Evolutionary conservation across 306 rosid species (phyloP).

Genomic region (Malus orientalis): DNA sequence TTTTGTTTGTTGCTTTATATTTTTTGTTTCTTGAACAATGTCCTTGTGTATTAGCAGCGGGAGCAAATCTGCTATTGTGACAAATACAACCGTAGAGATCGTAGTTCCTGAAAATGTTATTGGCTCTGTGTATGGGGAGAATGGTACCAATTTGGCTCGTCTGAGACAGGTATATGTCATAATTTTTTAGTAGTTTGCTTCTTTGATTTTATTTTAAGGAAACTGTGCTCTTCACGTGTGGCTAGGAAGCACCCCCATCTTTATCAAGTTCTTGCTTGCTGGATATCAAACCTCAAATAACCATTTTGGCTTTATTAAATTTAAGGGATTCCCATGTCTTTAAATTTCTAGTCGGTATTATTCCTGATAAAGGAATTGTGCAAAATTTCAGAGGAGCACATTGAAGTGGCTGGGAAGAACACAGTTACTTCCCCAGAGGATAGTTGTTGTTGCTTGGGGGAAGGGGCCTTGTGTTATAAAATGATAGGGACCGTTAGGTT

Average conservation of each 20-base stretch:
- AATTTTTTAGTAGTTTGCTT: neutral
- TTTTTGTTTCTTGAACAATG: neutral
- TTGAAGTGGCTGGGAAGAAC: neutral
- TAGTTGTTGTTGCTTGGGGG: neutral
- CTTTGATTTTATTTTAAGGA: neutral
- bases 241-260: neutral
- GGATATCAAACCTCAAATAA: neutral
- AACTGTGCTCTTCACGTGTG: neutral
- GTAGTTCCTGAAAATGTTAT: slow-evolving; percentile 83
- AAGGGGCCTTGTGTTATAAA: neutral
- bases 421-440: neutral
- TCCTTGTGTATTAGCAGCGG: slow-evolving; percentile 47
- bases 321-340: neutral
- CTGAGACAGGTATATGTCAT: slow-evolving; percentile 65
- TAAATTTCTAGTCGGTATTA: neutral
- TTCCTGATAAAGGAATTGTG: neutral
- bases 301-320: neutral
- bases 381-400: neutral
- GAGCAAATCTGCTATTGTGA: slow-evolving; percentile 85
- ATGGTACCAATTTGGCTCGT: slow-evolving; percentile 79
- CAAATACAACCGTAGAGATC: slow-evolving; percentile 85
- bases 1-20: neutral
- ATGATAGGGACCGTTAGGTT: neutral
- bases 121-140: slow-evolving; percentile 80
- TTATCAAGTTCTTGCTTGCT: neutral